Conservation (phyloP, 2,329 filamentous ascomycete genomes). For the Zelopaecilomyces penicillatus region DNA sequence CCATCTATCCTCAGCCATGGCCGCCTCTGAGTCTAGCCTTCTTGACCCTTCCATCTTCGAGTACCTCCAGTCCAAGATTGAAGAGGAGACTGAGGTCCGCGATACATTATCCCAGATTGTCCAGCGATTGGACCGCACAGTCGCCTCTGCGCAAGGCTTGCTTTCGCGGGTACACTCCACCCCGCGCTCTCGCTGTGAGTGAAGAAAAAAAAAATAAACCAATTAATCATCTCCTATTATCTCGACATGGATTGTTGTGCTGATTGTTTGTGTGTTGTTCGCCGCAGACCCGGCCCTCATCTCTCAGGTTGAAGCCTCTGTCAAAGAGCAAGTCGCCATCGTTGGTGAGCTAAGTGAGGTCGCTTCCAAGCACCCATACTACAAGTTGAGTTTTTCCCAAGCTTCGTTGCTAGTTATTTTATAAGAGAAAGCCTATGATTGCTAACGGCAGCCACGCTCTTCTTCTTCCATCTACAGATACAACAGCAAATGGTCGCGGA, state of each 20-base stretch:
- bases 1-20: slow-evolving; percentile 17
- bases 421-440: neutral
- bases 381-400: slow-evolving; percentile 54
- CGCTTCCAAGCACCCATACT: slow-evolving; percentile 86
- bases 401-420: neutral
- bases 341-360: slow-evolving; percentile 61
- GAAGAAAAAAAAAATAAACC: slow-evolving; percentile 6
- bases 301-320: slow-evolving; percentile 59
- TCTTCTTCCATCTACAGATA: slow-evolving; percentile 41
- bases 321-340: slow-evolving; percentile 63
- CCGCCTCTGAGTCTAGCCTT: slow-evolving; percentile 23
- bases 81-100: slow-evolving; percentile 73
- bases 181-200: slow-evolving; percentile 49
- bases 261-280: neutral
- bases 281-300: slow-evolving; percentile 55
- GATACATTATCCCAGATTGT: slow-evolving; percentile 79
- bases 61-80: slow-evolving; percentile 78
- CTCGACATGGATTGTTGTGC: neutral
- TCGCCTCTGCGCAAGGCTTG: slow-evolving; percentile 70
- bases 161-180: slow-evolving; percentile 88
- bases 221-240: neutral
- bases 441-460: slow-evolving; percentile 2
- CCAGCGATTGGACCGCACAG: slow-evolving; percentile 74
- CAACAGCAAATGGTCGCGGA: slow-evolving; percentile 77
- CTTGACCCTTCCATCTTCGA: slow-evolving; percentile 79